phyloP scores from a whole-genome alignment of 2,329 filamentous ascomycete genomes.

The Aspergillus eucalypticola region DNA sequence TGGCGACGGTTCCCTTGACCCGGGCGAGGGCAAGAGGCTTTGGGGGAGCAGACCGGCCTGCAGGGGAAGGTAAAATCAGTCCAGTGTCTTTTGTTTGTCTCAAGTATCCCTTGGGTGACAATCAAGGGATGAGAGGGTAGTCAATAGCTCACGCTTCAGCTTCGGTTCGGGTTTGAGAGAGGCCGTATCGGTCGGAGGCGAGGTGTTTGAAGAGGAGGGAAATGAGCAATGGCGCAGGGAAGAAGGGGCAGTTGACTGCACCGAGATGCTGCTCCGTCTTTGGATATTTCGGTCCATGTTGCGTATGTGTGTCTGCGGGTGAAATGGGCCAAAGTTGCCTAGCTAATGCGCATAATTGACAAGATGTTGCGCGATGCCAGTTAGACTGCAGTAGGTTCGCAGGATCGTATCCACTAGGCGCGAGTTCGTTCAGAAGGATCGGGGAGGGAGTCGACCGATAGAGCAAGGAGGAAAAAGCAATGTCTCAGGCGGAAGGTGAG shows the following conservation, averaged over 20 bases:
- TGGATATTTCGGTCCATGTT: slow-evolving; percentile 30
- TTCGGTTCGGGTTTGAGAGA: slow-evolving; percentile 23
- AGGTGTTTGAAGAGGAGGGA: slow-evolving; percentile 21
- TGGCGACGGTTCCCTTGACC: slow-evolving; percentile 32
- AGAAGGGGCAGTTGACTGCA: slow-evolving; percentile 25
- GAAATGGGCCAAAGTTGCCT: slow-evolving; percentile 14
- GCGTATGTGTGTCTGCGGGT: slow-evolving; percentile 13
- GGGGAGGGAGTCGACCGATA: slow-evolving; percentile 14
- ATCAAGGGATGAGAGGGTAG: slow-evolving; percentile 9
- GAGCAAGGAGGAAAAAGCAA: slow-evolving; percentile 21
- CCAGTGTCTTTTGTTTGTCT: not conserved
- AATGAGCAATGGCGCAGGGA: slow-evolving; percentile 27
- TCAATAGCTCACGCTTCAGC: slow-evolving; percentile 25
- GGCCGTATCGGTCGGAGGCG: slow-evolving; percentile 18
- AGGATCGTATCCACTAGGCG: slow-evolving; percentile 18
- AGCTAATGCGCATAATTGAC: slow-evolving; percentile 28
- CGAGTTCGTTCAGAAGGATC: slow-evolving; percentile 11
- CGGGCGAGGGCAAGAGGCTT: slow-evolving; percentile 33
- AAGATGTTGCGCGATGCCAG: slow-evolving; percentile 26
- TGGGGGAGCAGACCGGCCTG: slow-evolving; percentile 27
- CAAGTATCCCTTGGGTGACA: slow-evolving; percentile 10
- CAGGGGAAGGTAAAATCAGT: slow-evolving; percentile 11
- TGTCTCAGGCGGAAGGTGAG: slow-evolving; percentile 11
- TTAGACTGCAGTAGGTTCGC: slow-evolving; percentile 20
- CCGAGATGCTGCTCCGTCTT: slow-evolving; percentile 27